These are phyloP conservation scores for Ophiocordyceps sinensis DNA, from an alignment of 2,329 filamentous ascomycete species.

Conservation along the genomic window DNA sequence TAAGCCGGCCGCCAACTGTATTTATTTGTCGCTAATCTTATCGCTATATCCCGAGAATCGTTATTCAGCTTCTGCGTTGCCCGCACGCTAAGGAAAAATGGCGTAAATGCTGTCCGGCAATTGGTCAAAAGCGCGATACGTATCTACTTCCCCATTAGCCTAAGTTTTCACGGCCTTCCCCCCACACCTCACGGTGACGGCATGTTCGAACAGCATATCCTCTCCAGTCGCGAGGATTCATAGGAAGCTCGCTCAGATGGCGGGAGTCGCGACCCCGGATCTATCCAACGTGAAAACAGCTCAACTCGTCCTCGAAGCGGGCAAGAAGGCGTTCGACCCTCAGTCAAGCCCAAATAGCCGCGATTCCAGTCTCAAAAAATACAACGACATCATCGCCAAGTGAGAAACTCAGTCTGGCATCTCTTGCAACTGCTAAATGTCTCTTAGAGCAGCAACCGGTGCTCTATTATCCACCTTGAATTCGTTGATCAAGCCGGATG, in stretches of 20 bases:
- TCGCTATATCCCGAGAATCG: no score
- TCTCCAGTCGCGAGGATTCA: no score
- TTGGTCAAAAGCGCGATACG: no score
- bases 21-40: no score
- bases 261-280: neutral
- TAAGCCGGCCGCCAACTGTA: no score
- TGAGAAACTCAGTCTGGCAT: constrained; percentile 8
- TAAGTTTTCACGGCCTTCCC: no score
- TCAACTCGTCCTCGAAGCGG: constrained; percentile 22
- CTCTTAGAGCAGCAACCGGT: constrained; percentile 24
- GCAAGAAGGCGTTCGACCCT: constrained; percentile 35
- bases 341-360: constrained; percentile 17
- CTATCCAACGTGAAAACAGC: constrained; percentile 15
- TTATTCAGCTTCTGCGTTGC: no score
- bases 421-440: neutral
- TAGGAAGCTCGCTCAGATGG: neutral
- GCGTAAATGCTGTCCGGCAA: no score
- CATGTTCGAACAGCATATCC: no score
- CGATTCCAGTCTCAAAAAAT: constrained; percentile 21
- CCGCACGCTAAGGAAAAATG: no score
- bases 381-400: constrained; percentile 34
- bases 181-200: no score
- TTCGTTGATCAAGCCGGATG: constrained; percentile 45
- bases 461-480: constrained; percentile 48
- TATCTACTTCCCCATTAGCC: no score